phyloP scores from a whole-genome alignment of 345 rosid species.

The Kernera saxatilis region DNA sequence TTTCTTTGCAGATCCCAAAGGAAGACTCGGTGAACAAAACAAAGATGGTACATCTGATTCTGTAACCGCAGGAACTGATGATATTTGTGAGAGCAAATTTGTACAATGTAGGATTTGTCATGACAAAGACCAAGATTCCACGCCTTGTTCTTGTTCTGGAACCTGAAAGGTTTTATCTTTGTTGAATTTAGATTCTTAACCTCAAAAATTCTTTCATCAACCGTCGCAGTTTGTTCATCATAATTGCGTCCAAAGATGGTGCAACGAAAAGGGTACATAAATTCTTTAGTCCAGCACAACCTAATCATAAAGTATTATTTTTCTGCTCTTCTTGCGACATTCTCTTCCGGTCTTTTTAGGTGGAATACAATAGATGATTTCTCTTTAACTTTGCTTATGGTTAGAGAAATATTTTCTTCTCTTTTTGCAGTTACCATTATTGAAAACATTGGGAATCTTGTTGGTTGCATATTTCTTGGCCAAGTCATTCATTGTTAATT shows the following conservation, averaged over 20 bases:
- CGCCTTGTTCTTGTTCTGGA: constrained; percentile 79
- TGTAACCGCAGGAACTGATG: constrained; percentile 36
- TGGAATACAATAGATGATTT: constrained; percentile 52
- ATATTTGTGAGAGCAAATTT: constrained; percentile 33
- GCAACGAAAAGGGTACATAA: constrained; percentile 67
- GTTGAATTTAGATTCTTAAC: neutral
- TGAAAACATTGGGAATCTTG: constrained; percentile 62
- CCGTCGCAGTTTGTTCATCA: constrained; percentile 75
- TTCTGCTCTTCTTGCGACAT: constrained; percentile 42
- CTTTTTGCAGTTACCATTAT: constrained; percentile 42
- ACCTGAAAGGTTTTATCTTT: constrained; percentile 65
- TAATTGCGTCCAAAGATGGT: constrained; percentile 84
- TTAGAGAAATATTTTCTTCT: neutral
- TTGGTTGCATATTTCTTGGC: constrained; percentile 53
- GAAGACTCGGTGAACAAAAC: constrained; percentile 10
- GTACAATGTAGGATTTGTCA: constrained; percentile 87
- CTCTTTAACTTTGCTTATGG: constrained; percentile 44
- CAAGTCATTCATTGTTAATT: constrained; percentile 44
- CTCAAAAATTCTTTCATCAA: neutral
- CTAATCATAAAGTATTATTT: neutral
- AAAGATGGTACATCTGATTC: constrained; percentile 22
- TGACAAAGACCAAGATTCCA: constrained; percentile 63
- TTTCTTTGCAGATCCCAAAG: constrained; percentile 73
- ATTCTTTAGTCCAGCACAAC: constrained; percentile 29
- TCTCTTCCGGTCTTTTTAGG: constrained; percentile 56